Percentiles rank a stretch among this genome's conserved stretches.
phyloP scores from a whole-genome alignment of 768 basidiomycete species.

The Trametes gibbosa region DNA sequence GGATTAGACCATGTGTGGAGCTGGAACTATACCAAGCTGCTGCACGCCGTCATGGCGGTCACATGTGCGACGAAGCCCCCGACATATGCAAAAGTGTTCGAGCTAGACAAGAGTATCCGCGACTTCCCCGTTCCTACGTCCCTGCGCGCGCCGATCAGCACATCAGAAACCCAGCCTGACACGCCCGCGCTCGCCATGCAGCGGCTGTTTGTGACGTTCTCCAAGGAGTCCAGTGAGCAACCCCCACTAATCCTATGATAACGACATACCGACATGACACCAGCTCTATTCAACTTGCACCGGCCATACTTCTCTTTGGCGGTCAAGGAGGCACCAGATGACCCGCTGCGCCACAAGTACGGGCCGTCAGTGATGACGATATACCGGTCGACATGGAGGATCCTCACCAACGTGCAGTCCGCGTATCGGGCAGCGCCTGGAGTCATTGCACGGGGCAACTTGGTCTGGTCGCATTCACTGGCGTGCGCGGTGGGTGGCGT shows the following conservation, averaged over 20 bases:
- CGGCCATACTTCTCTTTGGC: constrained; percentile 67
- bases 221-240: constrained; percentile 29
- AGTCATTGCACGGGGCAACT: constrained; percentile 42
- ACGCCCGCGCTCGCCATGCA: constrained; percentile 18
- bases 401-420: constrained; percentile 48
- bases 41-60: constrained; percentile 49
- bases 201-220: constrained; percentile 22
- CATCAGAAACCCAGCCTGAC: background rate
- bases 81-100: constrained; percentile 44
- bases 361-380: constrained; percentile 67
- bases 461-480: constrained; percentile 66
- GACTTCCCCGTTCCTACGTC: constrained; percentile 45
- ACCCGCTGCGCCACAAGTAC: constrained; percentile 59
- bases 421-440: constrained; percentile 41
- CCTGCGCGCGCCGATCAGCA: constrained; percentile 33
- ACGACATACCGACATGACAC: background rate
- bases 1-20: constrained; percentile 52
- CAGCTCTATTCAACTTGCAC: constrained; percentile 64
- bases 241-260: constrained; percentile 1
- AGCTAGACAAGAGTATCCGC: constrained; percentile 50
- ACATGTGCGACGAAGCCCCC: constrained; percentile 43
- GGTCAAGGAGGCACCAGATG: constrained; percentile 53
- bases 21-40: constrained; percentile 51
- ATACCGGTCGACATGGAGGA: constrained; percentile 68
- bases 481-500: constrained; percentile 55